Evolutionary conservation across 2,329 filamentous ascomycete species (phyloP).

Genomic region (Aspergillus ochraceoroseus): DNA sequence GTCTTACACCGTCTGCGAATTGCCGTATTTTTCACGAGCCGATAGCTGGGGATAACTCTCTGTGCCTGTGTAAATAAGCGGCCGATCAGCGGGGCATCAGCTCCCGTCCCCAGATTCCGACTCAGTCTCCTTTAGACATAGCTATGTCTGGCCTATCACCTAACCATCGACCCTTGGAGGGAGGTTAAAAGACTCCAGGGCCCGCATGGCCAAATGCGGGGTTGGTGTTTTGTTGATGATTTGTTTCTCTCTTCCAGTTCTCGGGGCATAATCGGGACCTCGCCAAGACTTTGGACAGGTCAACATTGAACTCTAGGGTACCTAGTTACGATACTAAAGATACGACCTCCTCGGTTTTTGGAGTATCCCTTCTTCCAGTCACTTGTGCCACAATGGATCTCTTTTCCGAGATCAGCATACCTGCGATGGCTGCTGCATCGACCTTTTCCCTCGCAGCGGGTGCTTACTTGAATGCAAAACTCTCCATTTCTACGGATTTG

Average conservation of each 20-base stretch:
- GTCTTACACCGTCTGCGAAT: background rate
- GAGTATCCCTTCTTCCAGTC: background rate
- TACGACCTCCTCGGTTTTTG: too few relatives aligned
- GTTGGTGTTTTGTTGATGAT: background rate
- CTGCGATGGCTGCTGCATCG: constrained; percentile 33
- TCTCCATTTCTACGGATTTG: constrained; percentile 41
- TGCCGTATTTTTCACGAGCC: constrained; percentile 5
- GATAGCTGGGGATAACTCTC: constrained; percentile 3
- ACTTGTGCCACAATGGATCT: constrained; percentile 25
- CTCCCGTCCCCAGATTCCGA: constrained; percentile 26
- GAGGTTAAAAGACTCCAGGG: background rate
- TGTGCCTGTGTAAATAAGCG: constrained; percentile 15
- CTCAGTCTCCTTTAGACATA: background rate
- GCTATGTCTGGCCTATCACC: constrained; percentile 12
- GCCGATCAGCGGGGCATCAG: constrained; percentile 23
- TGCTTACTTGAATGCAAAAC: constrained; percentile 45
- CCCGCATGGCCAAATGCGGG: background rate
- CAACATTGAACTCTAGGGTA: too few relatives aligned
- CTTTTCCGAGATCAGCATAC: constrained; percentile 26
- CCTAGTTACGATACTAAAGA: too few relatives aligned
- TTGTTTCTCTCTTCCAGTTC: background rate
- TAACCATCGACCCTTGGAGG: background rate
- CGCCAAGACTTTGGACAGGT: too few relatives aligned
- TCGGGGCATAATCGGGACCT: background rate
- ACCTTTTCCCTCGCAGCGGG: constrained; percentile 35